Conservation (phyloP, 192 early-diverging fungal species). For the Backusella parvicylindrica region DNA sequence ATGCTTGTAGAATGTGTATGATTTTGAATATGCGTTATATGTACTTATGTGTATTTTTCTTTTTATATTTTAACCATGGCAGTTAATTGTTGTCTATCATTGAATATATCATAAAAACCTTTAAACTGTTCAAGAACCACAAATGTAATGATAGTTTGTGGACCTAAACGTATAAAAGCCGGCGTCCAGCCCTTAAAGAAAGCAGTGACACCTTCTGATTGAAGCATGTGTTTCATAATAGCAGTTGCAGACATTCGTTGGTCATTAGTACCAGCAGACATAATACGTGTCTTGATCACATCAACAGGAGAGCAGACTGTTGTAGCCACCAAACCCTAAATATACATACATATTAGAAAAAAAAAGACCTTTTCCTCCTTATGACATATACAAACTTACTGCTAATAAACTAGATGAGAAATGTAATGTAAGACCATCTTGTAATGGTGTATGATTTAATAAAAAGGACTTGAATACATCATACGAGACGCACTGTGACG, state of each 20-base stretch:
- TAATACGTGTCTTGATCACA: constrained; percentile 81
- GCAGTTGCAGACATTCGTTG: constrained; percentile 22
- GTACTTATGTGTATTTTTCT: background rate
- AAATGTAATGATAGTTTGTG: constrained; percentile 82
- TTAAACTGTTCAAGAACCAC: constrained; percentile 74
- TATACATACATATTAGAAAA: background rate
- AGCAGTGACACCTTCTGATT: constrained; percentile 57
- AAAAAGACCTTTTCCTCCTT: background rate
- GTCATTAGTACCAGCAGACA: constrained; percentile 53
- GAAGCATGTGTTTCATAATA: constrained; percentile 45
- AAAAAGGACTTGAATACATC: constrained; percentile 71
- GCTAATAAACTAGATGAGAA: constrained; percentile 69
- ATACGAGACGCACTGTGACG: constrained; percentile 68
- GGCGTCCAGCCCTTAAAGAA: constrained; percentile 86
- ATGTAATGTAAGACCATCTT: constrained; percentile 63
- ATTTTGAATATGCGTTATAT: background rate
- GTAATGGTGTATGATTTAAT: constrained; percentile 49
- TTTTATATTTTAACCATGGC: background rate
- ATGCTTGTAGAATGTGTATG: background rate
- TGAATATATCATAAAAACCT: constrained; percentile 4
- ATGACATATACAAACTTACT: constrained; percentile 28
- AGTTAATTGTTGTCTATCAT: background rate
- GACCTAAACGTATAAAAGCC: constrained; percentile 73
- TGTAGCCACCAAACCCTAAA: constrained; percentile 65
- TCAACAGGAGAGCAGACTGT: constrained; percentile 75